Percentiles rank a stretch among this genome's conserved stretches.
Conservation (phyloP, 108 stramenopile genomes). For the Fragilariopsis cylindrus region DNA sequence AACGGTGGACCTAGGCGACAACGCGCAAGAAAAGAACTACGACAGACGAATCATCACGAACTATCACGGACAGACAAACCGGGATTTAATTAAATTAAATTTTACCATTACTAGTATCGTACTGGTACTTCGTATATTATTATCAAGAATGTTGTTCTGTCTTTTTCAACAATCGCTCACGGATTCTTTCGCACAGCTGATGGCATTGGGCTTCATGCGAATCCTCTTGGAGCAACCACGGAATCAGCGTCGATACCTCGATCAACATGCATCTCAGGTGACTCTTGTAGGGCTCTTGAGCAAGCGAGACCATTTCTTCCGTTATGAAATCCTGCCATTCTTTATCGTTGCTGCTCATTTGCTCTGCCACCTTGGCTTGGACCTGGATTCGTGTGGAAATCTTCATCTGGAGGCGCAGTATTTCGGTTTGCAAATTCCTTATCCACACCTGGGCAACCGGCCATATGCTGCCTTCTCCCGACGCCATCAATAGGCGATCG, state of each 20-base stretch:
- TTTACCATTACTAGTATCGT: too few relatives aligned
- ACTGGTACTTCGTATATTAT: too few relatives aligned
- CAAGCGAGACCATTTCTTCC: slow-evolving; percentile 14
- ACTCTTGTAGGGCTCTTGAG: slow-evolving; percentile 16
- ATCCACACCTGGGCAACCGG: slow-evolving; percentile 16
- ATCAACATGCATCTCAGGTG: slow-evolving; percentile 5
- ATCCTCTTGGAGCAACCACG: slow-evolving; percentile 18
- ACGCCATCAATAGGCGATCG: slow-evolving; percentile 11
- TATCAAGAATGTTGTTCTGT: slow-evolving; percentile 78
- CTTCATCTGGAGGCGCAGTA: slow-evolving; percentile 13
- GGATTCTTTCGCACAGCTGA: slow-evolving; percentile 7
- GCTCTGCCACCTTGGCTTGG: slow-evolving; percentile 9
- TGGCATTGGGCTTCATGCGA: slow-evolving; percentile 20
- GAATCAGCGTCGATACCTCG: slow-evolving; percentile 21
- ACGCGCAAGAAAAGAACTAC: too few relatives aligned
- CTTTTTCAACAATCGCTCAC: slow-evolving; percentile 31
- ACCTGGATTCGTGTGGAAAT: slow-evolving; percentile 14
- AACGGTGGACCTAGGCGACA: too few relatives aligned
- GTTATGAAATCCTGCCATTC: slow-evolving; percentile 1
- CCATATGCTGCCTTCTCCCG: slow-evolving; percentile 18
- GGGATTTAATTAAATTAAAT: too few relatives aligned
- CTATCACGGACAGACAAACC: too few relatives aligned
- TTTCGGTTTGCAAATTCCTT: slow-evolving; percentile 15
- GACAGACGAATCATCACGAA: too few relatives aligned
- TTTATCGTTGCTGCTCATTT: neutral